Percentiles rank a stretch among this genome's conserved stretches.
Conservation (phyloP, 345 rosid species). For the Moringa oleifera region DNA sequence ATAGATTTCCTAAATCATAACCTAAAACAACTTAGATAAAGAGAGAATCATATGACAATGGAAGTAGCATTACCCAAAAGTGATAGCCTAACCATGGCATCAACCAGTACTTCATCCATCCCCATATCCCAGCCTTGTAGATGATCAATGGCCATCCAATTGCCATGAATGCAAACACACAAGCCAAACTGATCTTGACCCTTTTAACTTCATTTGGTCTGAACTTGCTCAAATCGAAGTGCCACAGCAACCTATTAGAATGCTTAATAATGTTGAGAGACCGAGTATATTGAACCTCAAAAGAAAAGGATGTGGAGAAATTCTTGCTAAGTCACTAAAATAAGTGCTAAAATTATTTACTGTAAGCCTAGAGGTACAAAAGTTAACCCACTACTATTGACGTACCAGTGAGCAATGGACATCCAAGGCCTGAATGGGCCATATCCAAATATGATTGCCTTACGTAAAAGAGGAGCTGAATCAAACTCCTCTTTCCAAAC, state of each 20-base stretch:
- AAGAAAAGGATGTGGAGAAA: no score
- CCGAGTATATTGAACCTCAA: no score
- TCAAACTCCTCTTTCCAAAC: constrained; percentile 67
- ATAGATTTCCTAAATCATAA: no score
- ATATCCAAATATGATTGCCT: constrained; percentile 71
- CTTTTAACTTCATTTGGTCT: constrained; percentile 74
- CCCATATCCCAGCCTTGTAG: constrained; percentile 67
- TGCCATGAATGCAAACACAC: constrained; percentile 89
- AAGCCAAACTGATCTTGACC: constrained; percentile 93
- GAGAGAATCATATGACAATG: constrained; percentile 3
- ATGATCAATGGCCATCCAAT: constrained; percentile 93
- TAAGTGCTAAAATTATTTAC: neutral
- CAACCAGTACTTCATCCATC: constrained; percentile 91
- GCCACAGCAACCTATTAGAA: constrained; percentile 67
- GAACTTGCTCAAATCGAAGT: constrained; percentile 78
- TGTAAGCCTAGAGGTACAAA: neutral
- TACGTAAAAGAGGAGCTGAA: constrained; percentile 49
- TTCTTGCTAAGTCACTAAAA: no score
- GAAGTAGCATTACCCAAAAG: constrained; percentile 67
- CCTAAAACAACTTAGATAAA: no score
- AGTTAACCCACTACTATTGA: constrained; percentile 1
- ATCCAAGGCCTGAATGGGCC: constrained; percentile 96
- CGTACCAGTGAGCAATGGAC: constrained; percentile 92
- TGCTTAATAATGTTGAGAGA: constrained; percentile 11
- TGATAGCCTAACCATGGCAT: constrained; percentile 98